A percentile compares a stretch with the other conserved stretches of the same genome.
Evolutionary conservation across 2,329 filamentous ascomycete species (phyloP).

Genomic region (Cladosporium sp.): DNA sequence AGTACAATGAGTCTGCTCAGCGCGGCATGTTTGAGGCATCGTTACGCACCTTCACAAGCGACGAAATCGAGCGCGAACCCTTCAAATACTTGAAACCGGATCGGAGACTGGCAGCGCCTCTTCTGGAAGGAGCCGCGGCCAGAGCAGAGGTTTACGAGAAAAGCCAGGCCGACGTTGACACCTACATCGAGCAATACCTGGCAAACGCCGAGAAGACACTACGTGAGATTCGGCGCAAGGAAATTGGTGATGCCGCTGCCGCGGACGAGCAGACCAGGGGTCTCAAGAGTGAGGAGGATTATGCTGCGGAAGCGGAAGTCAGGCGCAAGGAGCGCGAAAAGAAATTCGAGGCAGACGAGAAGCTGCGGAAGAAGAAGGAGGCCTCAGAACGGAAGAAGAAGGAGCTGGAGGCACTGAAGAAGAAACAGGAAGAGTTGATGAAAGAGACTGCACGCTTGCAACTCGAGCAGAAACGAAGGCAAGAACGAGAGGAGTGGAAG

Average conservation of each 20-base stretch:
- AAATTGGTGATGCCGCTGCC: conserved; percentile 67
- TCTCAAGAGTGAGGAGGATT: conserved; percentile 69
- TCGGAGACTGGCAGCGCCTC: conserved; percentile 66
- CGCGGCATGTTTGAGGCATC: conserved; percentile 37
- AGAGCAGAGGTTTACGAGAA: conserved; percentile 71
- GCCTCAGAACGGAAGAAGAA: conserved; percentile 58
- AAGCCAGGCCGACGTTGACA: conserved; percentile 63
- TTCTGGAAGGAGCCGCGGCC: conserved; percentile 75
- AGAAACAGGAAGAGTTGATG: conserved; percentile 43
- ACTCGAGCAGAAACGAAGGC: conserved; percentile 45
- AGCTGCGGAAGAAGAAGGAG: conserved; percentile 55
- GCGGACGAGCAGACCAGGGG: conserved; percentile 62
- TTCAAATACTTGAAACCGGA: conserved; percentile 65
- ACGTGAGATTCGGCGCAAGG: conserved; percentile 61
- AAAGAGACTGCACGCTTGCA: conserved; percentile 41
- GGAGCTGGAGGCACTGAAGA: conserved; percentile 47
- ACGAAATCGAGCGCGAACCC: conserved; percentile 70
- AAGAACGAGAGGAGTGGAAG: conserved; percentile 47
- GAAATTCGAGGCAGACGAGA: conserved; percentile 56
- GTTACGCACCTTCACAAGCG: conserved; percentile 56
- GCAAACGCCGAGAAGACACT: conserved; percentile 65
- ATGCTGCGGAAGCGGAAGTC: conserved; percentile 61
- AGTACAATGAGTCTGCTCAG: conserved; percentile 56
- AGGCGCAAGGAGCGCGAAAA: conserved; percentile 59
- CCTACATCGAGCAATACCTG: conserved; percentile 62